These are phyloP conservation scores for Fusarium succisae DNA, from an alignment of 2,329 filamentous ascomycete species.

Conservation along the genomic window DNA sequence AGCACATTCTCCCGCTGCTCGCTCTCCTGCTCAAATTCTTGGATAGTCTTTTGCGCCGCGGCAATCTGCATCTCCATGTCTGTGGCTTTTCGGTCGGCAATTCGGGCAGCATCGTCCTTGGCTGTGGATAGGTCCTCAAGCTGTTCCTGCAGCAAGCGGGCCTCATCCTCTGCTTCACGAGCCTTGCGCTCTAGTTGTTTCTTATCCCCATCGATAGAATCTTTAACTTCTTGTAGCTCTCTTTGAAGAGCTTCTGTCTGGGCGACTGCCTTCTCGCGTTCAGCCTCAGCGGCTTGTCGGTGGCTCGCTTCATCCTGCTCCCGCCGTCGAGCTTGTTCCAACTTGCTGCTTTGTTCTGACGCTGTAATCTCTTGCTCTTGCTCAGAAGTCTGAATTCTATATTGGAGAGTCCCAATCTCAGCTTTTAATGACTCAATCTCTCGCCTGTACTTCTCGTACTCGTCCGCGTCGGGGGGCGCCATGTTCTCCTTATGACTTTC, in stretches of 20 bases:
- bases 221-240: slow-evolving; percentile 63
- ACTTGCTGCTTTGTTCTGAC: slow-evolving; percentile 82
- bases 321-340: slow-evolving; percentile 80
- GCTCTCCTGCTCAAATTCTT: slow-evolving; percentile 69
- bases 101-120: slow-evolving; percentile 75
- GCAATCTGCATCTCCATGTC: slow-evolving; percentile 64
- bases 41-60: slow-evolving; percentile 57
- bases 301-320: slow-evolving; percentile 87
- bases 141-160: slow-evolving; percentile 80
- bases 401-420: slow-evolving; percentile 86
- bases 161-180: slow-evolving; percentile 77
- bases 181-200: slow-evolving; percentile 74
- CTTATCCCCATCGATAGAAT: slow-evolving; percentile 63
- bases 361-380: slow-evolving; percentile 85
- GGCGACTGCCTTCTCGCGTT: slow-evolving; percentile 59
- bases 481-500: slow-evolving; percentile 70
- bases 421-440: slow-evolving; percentile 83
- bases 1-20: slow-evolving; percentile 65
- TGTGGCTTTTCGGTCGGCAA: slow-evolving; percentile 62
- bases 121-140: slow-evolving; percentile 73
- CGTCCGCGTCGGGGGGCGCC: slow-evolving; percentile 66
- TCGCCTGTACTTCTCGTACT: slow-evolving; percentile 66
- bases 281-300: slow-evolving; percentile 67
- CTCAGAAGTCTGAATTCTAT: slow-evolving; percentile 86
- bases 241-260: slow-evolving; percentile 60